phyloP scores from a whole-genome alignment of 768 basidiomycete species.

The Psilocybe subaeruginosa region DNA sequence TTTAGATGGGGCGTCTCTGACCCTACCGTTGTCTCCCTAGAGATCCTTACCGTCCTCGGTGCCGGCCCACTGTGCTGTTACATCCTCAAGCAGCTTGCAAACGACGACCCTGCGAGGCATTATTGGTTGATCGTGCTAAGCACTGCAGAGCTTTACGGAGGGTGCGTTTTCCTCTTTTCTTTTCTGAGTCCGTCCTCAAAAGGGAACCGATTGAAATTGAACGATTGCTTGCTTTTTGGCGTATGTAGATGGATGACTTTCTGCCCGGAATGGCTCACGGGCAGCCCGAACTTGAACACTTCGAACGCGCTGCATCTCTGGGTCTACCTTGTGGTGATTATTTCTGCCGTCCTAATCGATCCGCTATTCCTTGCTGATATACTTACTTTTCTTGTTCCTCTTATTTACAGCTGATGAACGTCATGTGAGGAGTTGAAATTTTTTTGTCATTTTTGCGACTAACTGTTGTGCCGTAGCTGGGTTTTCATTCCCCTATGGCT shows the following conservation, averaged over 20 bases:
- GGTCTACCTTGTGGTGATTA: conserved; percentile 80
- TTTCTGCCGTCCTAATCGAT: neutral
- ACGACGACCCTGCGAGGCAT: conserved; percentile 65
- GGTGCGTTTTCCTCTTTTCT: conserved; percentile 35
- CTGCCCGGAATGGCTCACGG: conserved; percentile 83
- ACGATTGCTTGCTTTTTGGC: neutral
- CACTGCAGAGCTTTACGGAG: conserved; percentile 80
- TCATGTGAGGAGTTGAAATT: conserved; percentile 51
- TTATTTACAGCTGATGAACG: conserved; percentile 70
- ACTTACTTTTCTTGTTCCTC: neutral
- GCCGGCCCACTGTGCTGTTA: conserved; percentile 77
- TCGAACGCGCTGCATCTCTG: conserved; percentile 74
- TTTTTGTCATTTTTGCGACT: neutral
- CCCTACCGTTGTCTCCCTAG: conserved; percentile 79
- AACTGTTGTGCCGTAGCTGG: conserved; percentile 54
- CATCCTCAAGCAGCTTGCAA: conserved; percentile 66
- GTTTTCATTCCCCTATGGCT: conserved; percentile 75
- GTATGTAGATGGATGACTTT: conserved; percentile 80
- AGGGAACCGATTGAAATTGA: too few relatives aligned
- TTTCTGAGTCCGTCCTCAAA: too few relatives aligned
- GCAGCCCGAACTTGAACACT: conserved; percentile 70
- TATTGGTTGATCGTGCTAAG: conserved; percentile 83
- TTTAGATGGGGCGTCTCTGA: conserved; percentile 82
- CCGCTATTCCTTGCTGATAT: neutral
- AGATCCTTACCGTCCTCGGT: conserved; percentile 81